Percentiles rank a stretch among this genome's conserved stretches.
These are phyloP conservation scores for Melampsora americana DNA, from an alignment of 1,284 basidiomycete genomes.

Conservation along the genomic window DNA sequence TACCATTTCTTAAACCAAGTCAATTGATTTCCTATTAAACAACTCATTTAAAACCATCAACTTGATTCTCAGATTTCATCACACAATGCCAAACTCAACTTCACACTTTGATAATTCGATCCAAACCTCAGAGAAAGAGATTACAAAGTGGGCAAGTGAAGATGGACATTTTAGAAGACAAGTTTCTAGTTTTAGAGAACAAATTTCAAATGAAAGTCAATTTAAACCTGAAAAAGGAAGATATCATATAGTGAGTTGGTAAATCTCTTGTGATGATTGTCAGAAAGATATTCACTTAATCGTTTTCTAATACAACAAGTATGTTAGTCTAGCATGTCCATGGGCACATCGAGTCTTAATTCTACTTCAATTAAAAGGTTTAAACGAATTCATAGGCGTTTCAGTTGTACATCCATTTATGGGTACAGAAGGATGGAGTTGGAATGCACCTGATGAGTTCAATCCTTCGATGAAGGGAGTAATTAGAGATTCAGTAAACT, in stretches of 20 bases:
- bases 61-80: too few species aligned
- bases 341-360: constrained; percentile 94
- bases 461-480: constrained; percentile 69
- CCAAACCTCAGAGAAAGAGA: constrained; percentile 4
- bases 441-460: constrained; percentile 58
- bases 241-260: constrained; percentile 47
- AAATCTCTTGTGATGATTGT: background rate
- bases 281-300: constrained; percentile 31
- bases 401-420: constrained; percentile 81
- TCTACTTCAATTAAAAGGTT: constrained; percentile 80
- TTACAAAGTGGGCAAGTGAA: constrained; percentile 2
- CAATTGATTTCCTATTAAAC: too few species aligned
- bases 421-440: constrained; percentile 82
- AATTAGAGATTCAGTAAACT: constrained; percentile 68
- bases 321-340: constrained; percentile 57
- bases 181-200: constrained; percentile 66
- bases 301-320: constrained; percentile 29
- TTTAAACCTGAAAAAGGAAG: constrained; percentile 78
- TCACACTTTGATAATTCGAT: background rate
- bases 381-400: constrained; percentile 75
- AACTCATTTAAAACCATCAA: too few species aligned
- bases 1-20: too few species aligned
- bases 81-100: too few species aligned
- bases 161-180: constrained; percentile 82
- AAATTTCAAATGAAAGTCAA: constrained; percentile 68